Conservation (phyloP, 108 stramenopile genomes). For the Cyclostephanos invisitatus region DNA sequence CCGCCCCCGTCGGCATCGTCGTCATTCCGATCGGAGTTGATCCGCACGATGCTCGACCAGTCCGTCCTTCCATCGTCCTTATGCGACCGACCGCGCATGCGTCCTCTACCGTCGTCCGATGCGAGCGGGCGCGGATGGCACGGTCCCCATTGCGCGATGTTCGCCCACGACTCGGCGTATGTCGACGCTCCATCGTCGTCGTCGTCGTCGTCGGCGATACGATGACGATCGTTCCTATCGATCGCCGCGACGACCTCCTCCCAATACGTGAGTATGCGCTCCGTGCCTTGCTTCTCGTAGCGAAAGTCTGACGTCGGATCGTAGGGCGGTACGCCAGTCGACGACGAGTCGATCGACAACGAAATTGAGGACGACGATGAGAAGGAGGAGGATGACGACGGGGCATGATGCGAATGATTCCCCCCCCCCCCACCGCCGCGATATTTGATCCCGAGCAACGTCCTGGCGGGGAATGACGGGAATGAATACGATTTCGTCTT, state of each 20-base stretch:
- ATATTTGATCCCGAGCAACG: not conserved
- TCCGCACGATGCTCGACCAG: conserved; percentile 20
- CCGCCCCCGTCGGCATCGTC: conserved; percentile 1
- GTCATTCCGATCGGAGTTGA: conserved; percentile 3
- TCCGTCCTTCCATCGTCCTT: not conserved
- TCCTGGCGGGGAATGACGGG: conserved; percentile 3
- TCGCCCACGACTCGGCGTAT: not conserved
- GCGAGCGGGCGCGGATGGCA: conserved; percentile 29
- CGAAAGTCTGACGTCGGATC: conserved; percentile 3
- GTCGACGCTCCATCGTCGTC: no score
- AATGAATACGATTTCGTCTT: not conserved
- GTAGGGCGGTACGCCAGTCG: not conserved
- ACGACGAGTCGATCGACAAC: not conserved
- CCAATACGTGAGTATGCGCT: not conserved
- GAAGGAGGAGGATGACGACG: not conserved
- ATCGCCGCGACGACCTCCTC: conserved; percentile 3
- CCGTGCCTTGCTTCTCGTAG: not conserved
- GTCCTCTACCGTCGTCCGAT: not conserved
- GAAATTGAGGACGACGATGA: no score
- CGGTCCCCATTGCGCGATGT: conserved; percentile 40
- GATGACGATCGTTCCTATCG: not conserved
- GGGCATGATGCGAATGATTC: not conserved
- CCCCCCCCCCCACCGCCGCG: not conserved
- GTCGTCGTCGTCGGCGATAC: not conserved
- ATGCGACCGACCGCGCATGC: not conserved